These are phyloP conservation scores for Begonia masoniana DNA, from an alignment of 306 rosid genomes.

Conservation along the genomic window DNA sequence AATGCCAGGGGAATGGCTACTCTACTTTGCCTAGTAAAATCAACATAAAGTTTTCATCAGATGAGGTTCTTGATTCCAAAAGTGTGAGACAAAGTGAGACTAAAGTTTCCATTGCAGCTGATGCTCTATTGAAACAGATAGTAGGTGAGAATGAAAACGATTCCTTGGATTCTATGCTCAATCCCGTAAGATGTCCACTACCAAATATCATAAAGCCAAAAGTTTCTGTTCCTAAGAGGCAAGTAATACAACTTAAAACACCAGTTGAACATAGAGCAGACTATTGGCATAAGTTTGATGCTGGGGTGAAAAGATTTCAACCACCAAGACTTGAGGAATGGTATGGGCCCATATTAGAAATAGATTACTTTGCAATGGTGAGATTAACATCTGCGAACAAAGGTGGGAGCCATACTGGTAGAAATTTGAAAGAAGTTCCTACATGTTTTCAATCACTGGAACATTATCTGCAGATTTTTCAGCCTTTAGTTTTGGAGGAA, in stretches of 20 bases:
- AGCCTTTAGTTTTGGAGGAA: constrained; percentile 89
- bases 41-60: constrained; percentile 25
- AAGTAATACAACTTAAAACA: constrained; percentile 72
- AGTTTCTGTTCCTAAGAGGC: constrained; percentile 48
- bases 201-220: constrained; percentile 39
- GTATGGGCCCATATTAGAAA: constrained; percentile 78
- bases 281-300: constrained; percentile 37
- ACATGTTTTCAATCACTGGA: constrained; percentile 72
- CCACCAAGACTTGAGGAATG: constrained; percentile 82
- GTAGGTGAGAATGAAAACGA: constrained; percentile 33
- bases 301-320: constrained; percentile 57
- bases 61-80: constrained; percentile 22
- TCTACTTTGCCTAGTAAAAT: constrained; percentile 16
- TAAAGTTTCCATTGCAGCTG: constrained; percentile 17
- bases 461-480: constrained; percentile 67
- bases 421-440: constrained; percentile 76
- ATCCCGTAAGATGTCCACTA: constrained; percentile 35
- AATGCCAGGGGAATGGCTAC: constrained; percentile 9
- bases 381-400: constrained; percentile 53
- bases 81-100: constrained; percentile 22
- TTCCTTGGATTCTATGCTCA: constrained; percentile 46
- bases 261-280: constrained; percentile 34
- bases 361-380: constrained; percentile 60
- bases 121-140: constrained; percentile 24
- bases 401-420: constrained; percentile 32